These are phyloP conservation scores for Pyrus communis DNA, from an alignment of 306 rosid species.

Conservation along the genomic window DNA sequence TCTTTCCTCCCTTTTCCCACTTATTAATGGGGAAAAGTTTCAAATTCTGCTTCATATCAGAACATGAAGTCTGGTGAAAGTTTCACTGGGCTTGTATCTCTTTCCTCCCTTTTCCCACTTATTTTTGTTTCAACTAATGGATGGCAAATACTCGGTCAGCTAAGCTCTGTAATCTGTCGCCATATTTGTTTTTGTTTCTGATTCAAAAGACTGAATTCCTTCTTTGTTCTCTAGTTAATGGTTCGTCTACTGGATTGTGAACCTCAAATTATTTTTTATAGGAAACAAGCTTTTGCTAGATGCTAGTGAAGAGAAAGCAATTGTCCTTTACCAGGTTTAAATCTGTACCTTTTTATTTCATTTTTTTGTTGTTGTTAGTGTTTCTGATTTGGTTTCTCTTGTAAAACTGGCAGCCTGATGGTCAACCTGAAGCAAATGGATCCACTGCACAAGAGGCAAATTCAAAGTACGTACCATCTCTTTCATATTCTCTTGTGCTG, in stretches of 20 bases:
- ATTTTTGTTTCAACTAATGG: background rate
- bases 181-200: background rate
- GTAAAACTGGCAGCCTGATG: constrained; percentile 58
- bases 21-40: background rate
- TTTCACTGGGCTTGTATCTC: background rate
- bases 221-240: background rate
- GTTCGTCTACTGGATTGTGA: constrained; percentile 16
- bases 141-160: background rate
- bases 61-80: background rate
- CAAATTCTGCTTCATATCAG: background rate
- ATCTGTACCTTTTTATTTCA: constrained; percentile 2
- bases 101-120: background rate
- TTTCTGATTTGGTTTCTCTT: constrained; percentile 20
- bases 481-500: background rate
- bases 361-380: background rate
- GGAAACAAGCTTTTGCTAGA: constrained; percentile 54
- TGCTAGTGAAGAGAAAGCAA: constrained; percentile 76
- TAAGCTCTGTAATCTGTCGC: background rate
- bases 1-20: background rate
- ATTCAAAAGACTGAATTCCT: background rate
- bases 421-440: constrained; percentile 62
- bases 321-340: constrained; percentile 79
- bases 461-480: constrained; percentile 60
- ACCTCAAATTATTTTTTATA: constrained; percentile 25
- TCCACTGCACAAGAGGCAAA: constrained; percentile 51